Conservation (phyloP, 441 rosid genomes). For the Euphorbia corollata region DNA sequence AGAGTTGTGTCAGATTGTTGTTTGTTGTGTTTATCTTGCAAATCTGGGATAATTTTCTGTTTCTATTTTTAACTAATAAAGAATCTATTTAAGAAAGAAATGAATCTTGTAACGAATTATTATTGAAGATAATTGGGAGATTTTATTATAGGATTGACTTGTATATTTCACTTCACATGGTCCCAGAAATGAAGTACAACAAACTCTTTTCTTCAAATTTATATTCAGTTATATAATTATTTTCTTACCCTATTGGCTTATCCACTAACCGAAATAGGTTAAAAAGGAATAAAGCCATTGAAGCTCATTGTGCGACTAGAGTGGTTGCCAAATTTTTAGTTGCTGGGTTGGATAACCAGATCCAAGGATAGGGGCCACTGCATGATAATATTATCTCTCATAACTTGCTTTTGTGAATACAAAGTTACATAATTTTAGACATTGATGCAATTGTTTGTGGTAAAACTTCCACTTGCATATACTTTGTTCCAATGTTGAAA, state of each 20-base stretch:
- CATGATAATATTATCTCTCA: not conserved
- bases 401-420: not conserved
- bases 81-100: not conserved
- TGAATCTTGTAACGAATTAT: not conserved
- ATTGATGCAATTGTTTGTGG: not conserved
- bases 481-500: not conserved
- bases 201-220: not conserved
- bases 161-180: not conserved
- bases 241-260: not conserved
- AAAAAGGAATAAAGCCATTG: not conserved
- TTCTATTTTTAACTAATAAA: no score
- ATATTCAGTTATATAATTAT: not conserved
- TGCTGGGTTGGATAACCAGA: not conserved
- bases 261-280: not conserved
- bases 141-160: not conserved
- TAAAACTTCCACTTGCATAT: not conserved
- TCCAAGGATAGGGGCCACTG: not conserved
- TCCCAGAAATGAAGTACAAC: not conserved
- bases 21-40: no score
- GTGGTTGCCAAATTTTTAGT: not conserved
- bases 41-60: no score
- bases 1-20: no score
- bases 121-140: not conserved
- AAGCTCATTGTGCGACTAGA: not conserved
- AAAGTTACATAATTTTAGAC: not conserved